Evolutionary conservation across 2,329 filamentous ascomycete genomes (phyloP), one percentile per base, ranked within the genome.

Genomic region (Nothophoma quercina): DNA sequence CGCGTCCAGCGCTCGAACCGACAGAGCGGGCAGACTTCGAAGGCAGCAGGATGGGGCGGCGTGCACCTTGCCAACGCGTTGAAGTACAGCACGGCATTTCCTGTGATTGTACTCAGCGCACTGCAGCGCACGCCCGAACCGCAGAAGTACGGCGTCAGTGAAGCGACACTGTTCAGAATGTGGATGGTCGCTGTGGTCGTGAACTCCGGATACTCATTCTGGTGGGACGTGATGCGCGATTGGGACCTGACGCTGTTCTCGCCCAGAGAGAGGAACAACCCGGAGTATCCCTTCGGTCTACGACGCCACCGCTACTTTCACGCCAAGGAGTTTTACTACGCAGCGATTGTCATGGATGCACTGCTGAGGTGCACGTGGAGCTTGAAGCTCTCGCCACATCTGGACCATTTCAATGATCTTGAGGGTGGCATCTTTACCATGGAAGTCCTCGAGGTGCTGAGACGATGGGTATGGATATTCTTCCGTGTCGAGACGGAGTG

Each of bases 381-480:
- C 54, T 82, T 96, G 69, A 96, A 96, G 78, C 83, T 98, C 21
- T 90, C 88, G 60, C 86, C 90, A 23, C 88, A 90, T 71, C 78
- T 97, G 51, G 88, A 93, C 70, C 90, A 90, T 71, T 87, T 96
- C 50, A 88, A 89, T 62, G 92, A 96, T 71, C 85, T 92, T 43
- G 95, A 98, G 77, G 88, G 87, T 48, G 91, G 91, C 7, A 90
- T 98, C 35, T 99, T 97, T 70, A 67, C 93, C 21, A 85, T 98
- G 67, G 89, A 97, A 78, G 82, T 90, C 35, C 79, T 96, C 9
- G 95, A 99, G 77, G 89, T 98, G 15, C 81, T 91, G 36, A 84
- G 95, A 39, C 83, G 95, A 51, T 98, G 93, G 92, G 83, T 98
- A 55, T 99, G 95, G 95, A 91, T 97, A 51, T 98, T 97, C 76